Evolutionary conservation across 257 asterid species (phyloP).

Genomic region (Euphrasia confusa): DNA sequence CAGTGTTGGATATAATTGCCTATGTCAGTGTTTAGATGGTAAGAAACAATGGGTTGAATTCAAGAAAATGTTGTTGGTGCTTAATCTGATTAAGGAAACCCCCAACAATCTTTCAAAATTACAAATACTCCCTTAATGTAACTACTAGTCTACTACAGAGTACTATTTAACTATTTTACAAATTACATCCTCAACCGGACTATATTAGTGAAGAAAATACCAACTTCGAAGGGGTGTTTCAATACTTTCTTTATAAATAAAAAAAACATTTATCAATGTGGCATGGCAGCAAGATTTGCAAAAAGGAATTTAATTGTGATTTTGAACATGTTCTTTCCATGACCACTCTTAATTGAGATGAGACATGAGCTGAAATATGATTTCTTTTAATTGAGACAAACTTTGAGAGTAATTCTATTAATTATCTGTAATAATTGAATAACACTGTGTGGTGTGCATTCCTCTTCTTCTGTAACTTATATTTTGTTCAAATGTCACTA

Average conservation of each 20-base stretch:
- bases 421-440: not conserved
- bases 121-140: not conserved
- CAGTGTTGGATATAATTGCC: slow-evolving; percentile 2
- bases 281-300: too few species aligned
- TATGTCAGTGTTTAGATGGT: not conserved
- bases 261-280: too few species aligned
- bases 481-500: not conserved
- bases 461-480: not conserved
- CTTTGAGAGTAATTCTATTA: not conserved
- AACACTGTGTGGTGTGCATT: not conserved
- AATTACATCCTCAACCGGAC: not conserved
- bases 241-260: not conserved
- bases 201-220: not conserved
- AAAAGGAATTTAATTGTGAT: too few species aligned
- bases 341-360: too few species aligned
- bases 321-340: too few species aligned
- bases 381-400: not conserved
- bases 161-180: not conserved
- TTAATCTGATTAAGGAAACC: not conserved
- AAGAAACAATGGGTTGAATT: not conserved
- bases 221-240: not conserved
- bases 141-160: not conserved
- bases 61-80: too few species aligned
- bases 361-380: too few species aligned
- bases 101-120: not conserved